Evolutionary conservation across 1,284 basidiomycete species (phyloP), one percentile per base, ranked within the genome.

Genomic region (Dichomitus squalens): DNA sequence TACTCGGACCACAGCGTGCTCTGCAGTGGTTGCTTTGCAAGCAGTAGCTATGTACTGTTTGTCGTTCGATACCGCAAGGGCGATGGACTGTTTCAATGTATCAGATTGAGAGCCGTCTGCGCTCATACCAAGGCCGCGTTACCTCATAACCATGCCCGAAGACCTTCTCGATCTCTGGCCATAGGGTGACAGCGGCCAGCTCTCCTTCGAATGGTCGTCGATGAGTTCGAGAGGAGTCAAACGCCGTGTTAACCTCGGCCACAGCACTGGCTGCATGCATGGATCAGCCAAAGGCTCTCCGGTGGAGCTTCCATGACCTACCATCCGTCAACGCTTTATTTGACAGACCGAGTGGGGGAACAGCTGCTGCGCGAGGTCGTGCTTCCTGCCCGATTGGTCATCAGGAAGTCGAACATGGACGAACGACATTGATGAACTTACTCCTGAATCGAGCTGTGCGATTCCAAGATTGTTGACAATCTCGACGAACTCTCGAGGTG

Each of bases 131-230:
- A 27, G 2, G 11, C 34, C 14, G 23, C 63, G 70, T 57, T 62
- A 94, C 90, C 82, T 99, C 97, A 70, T 98, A 98, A 33, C 95
- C 95, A 73, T 99, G 97, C 1, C 96, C 97, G 72, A 98, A 99
- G 2, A 99, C 79, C 72, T 99, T 99, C 69, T 99, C 96, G 1
- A 89, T 79, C 75, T 99, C 97, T 0, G 96, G 96, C 97, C 97
- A 99, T 0, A 99, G 81, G 0, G 96, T 98, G 12, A 85, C 82
- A 0, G 87, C 83, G 0, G 92, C 87, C 0, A 99, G 81, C 72
- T 93, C 87, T 44, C 90, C 87, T 71, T 95, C 91, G 62, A 92
- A 92, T 0, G 93, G 87, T 4, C 88, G 82, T 57, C 88, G 76
- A n/a, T 62, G 66, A 29, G 64, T 65, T 11, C 67, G 61, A 6